Base-by-base conservation (phyloP, 192 early-diverging fungal species). In the Mortierella hygrophila region DNA sequence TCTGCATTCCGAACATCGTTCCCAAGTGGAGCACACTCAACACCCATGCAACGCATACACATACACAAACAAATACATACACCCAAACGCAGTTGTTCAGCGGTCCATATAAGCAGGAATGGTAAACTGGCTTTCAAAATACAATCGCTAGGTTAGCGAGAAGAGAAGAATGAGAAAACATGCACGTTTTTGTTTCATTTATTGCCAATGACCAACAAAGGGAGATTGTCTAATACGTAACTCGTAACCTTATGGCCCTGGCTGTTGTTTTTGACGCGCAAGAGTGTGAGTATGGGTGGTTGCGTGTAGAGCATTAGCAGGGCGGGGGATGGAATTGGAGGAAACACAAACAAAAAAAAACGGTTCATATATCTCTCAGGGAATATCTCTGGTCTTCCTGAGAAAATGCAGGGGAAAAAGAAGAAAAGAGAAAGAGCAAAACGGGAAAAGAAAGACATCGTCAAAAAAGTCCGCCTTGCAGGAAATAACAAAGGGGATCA, bases 321-420 rank as follows among this genome's bases (percentile, higher is more conserved):
- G 21, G 57, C 23, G n/a, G 57, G 60, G 26, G 26, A 65, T n/a
- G 55, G 21, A 9, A n/a, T 2, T 29, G 10, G 11, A 63, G 11
- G 60, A 65, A 32, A 65, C 29, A 32, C 29, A 65, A 65, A 65
- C 15, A 60, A 26, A 29, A 65, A 23, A 29, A 11, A 65, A 65
- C 60, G 9, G 11, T 65, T 65, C n/a, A 35, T 65, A 65, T 65
- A 29, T 35, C 60, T 65, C 10, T 0, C 10, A 65, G 60, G 26
- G 60, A 32, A 65, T 10, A 9, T 65, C 60, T 8, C 60, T 35
- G 60, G 29, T 65, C 29, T 32, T 65, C 60, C 60, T 65, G 60
- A 65, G 60, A 65, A 65, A 65, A 65, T 65, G 60, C 60, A 65
- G 60, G 60, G 60, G 29, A 65, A 32, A 32, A 65, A 65, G 29